Evolutionary conservation across 768 basidiomycete genomes (phyloP), one percentile per base, ranked within the genome.

Genomic region (Leccinum obscurum): DNA sequence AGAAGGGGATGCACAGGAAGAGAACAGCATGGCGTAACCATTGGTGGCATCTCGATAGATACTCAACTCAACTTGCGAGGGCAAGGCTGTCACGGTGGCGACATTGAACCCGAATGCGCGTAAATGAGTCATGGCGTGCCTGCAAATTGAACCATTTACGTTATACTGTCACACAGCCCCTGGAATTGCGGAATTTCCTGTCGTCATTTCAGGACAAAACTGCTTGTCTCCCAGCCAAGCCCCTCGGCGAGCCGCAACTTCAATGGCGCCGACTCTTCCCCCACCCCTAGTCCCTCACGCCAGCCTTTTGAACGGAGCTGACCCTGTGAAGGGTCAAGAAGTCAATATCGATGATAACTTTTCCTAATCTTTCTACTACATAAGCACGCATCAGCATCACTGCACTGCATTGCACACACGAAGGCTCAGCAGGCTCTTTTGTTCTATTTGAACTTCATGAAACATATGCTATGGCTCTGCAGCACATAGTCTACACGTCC

Each of bases 241-340:
- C 9, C 34, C 34, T 34, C 34, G 34, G 34, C 34, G 34, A 24
- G 48, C 15, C 66, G 66, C 66, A 68, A 28, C 41, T 44, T 57
- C 48, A 11, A 59, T 61, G 56, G 66, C 64, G 62, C 67, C 67
- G 67, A 68, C 53, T 14, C 50, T 56, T 28, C 58, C 63, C 14
- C 53, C 52, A 59, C 15, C 41, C 35, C 34, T 17, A n/a, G 22
- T 22, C 4, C 55, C 57, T 37, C 53, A 34, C 35, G 55, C 55
- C 22, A 6, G 17, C 7, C 26, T 44, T 15, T 57, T 35, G 14
- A 1, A 3, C 11, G 6, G 17, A 24, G 26, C 48, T 49, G 13
- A 24, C 8, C 22, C 34, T 34, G 11, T 34, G 34, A 22, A 24
- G 34, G 15, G 41, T 41, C 17, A 41, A 17, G 3, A 3, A 15